phyloP scores from a whole-genome alignment of 1,284 basidiomycete species.

The Cystobasidium slooffiae region DNA sequence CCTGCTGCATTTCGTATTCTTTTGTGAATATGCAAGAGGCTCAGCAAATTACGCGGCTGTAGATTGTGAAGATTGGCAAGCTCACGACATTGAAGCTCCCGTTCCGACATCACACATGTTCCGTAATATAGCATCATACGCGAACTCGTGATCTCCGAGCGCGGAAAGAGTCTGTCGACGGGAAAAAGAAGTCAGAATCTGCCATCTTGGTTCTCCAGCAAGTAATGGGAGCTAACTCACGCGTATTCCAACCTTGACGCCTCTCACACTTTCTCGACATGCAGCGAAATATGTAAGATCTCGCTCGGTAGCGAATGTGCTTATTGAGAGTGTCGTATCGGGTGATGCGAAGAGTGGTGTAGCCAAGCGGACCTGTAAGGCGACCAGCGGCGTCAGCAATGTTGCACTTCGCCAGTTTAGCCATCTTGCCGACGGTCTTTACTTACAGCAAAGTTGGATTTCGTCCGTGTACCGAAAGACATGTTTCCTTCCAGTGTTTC shows the following conservation, averaged over 20 bases:
- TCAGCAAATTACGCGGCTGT: not conserved
- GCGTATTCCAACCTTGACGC: conserved; percentile 69
- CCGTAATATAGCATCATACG: conserved; percentile 78
- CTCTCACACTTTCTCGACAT: conserved; percentile 69
- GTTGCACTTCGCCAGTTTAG: not conserved
- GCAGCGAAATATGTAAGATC: conserved; percentile 74
- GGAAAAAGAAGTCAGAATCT: not conserved
- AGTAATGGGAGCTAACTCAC: conserved; percentile 59
- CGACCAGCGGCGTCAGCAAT: not conserved
- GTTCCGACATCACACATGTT: conserved; percentile 73
- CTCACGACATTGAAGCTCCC: conserved; percentile 77
- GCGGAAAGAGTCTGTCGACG: conserved; percentile 55
- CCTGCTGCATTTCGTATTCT: conserved; percentile 84
- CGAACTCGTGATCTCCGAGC: conserved; percentile 71
- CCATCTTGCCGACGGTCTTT: conserved; percentile 52
- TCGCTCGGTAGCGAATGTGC: conserved; percentile 67
- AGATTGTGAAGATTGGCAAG: conserved; percentile 23
- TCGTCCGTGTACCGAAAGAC: conserved; percentile 85
- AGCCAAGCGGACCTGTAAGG: conserved; percentile 47
- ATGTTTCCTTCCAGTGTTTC: conserved; percentile 84
- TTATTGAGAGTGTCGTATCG: conserved; percentile 66
- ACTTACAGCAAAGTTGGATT: conserved; percentile 75
- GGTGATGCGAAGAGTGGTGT: conserved; percentile 60
- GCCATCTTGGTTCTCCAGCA: not conserved
- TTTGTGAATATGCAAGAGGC: conserved; percentile 4